phyloP scores from a whole-genome alignment of 2,329 filamentous ascomycete genomes.

The Talaromyces pinophilus region DNA sequence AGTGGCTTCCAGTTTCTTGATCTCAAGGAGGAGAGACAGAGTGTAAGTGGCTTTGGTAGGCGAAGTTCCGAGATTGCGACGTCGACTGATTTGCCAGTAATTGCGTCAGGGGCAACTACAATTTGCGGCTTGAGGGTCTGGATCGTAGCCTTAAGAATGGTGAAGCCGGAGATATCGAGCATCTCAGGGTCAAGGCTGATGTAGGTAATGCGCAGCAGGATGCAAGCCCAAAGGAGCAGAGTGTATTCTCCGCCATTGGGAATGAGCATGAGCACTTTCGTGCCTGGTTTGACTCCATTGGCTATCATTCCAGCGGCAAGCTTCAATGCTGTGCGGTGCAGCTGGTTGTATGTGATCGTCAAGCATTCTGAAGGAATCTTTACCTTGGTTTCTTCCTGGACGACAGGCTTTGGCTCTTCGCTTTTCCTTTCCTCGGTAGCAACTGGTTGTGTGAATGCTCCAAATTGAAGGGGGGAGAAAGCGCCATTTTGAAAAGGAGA shows the following conservation, averaged over 20 bases:
- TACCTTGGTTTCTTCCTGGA: neutral
- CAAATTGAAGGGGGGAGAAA: neutral
- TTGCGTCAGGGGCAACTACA: neutral
- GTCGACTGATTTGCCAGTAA: neutral
- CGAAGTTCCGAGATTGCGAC: neutral
- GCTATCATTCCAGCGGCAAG: neutral
- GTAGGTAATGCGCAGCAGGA: neutral
- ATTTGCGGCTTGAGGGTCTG: neutral
- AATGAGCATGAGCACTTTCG: conserved; percentile 4
- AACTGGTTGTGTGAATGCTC: neutral
- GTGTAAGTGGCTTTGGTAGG: neutral
- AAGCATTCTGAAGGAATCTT: neutral
- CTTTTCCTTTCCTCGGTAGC: neutral
- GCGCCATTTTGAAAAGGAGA: neutral
- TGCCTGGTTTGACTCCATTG: neutral
- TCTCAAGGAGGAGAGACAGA: neutral
- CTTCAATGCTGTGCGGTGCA: neutral
- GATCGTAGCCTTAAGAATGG: neutral
- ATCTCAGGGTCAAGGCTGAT: neutral
- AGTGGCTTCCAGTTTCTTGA: neutral
- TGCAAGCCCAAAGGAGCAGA: conserved; percentile 6
- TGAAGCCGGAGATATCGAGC: conserved; percentile 1
- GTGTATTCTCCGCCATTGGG: conserved; percentile 5
- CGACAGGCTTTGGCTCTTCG: neutral
- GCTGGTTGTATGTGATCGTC: neutral